Base-by-base conservation (phyloP, 176 grass and related monocot genomes). In the Triticum urartu region DNA sequence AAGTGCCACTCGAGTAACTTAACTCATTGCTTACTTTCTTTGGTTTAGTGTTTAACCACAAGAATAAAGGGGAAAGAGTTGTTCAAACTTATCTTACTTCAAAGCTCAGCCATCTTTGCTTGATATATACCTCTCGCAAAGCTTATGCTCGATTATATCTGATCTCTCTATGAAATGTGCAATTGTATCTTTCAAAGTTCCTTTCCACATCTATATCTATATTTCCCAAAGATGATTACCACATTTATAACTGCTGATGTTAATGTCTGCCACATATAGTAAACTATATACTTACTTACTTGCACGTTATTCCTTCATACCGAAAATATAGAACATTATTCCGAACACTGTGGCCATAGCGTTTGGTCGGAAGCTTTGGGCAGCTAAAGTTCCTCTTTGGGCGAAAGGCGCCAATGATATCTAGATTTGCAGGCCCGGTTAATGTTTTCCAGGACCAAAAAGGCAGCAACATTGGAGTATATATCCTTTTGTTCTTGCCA, bases 351-450 rank as follows among this genome's bases (percentile, higher is more conserved):
- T 38, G 50, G 54, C 80, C 62, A 81, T 25, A 48, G 32, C 80
- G 72, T 73, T 50, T 83, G 43, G 73, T 86, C 64, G 43, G 71
- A 68, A 69, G 21, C 68, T 69, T 89, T 80, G 75, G 79, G 60
- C 38, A 48, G 68, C 30, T 5, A 70, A 80, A 70, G 25, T 20
- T 52, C 64, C 13, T 69, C 47, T 84, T 83, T 73, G 58, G 8
- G 34, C 7, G 61, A 81, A 84, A 59, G 25, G 15, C 15, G 10
- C 34, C 39, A 72, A 21, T n/a, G 77, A 11, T 60, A 77, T 82
- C 32, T 58, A 30, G 14, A 70, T 45, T 42, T 63, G 62, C 14
- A 21, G 13, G 34, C 13, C 9, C 10, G 32, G 64, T 75, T 36
- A 77, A 50, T 50, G 72, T 77, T 13, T 72, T 70, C 39, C 32